Evolutionary conservation across 1,284 basidiomycete genomes (phyloP).

Genomic region (Fomitiporia mediterranea): DNA sequence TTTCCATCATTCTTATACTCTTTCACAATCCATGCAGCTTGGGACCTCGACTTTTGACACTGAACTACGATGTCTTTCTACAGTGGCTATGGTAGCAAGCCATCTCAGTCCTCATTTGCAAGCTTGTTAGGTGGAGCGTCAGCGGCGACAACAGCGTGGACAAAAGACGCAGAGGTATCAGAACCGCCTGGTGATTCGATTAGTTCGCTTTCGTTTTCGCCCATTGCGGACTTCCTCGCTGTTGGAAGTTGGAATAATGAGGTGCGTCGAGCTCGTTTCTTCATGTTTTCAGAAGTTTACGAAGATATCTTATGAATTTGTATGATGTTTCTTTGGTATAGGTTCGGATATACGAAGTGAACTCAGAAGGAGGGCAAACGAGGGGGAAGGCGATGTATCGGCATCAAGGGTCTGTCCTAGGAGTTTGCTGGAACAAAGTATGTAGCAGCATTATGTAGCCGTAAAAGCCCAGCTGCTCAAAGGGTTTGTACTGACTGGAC

Average conservation of each 20-base stretch:
- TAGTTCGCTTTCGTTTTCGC: conserved; percentile 63
- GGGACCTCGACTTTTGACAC: too few species aligned
- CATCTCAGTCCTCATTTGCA: too few species aligned
- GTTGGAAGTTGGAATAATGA: conserved; percentile 79
- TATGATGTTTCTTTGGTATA: too few species aligned
- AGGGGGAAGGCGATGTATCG: conserved; percentile 80
- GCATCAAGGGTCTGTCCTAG: conserved; percentile 81
- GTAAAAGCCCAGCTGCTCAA: too few species aligned
- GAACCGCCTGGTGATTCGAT: conserved; percentile 74
- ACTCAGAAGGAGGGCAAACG: conserved; percentile 45
- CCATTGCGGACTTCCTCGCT: conserved; percentile 63
- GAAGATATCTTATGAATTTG: too few species aligned
- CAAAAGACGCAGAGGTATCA: conserved; percentile 71
- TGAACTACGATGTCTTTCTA: conserved; percentile 41
- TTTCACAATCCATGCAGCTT: too few species aligned
- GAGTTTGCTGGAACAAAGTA: conserved; percentile 79
- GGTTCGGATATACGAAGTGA: conserved; percentile 63
- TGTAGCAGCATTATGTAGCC: background rate
- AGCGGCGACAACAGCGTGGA: conserved; percentile 31
- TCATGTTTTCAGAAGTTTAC: too few species aligned
- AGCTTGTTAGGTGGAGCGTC: conserved; percentile 15
- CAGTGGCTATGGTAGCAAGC: too few species aligned
- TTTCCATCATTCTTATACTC: too few species aligned
- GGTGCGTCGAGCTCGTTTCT: too few species aligned
- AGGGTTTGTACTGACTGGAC: too few species aligned